A percentile compares a stretch with the other conserved stretches of the same genome.
Conservation (phyloP, 2,329 filamentous ascomycete species). For the Cladosporium sp. region DNA sequence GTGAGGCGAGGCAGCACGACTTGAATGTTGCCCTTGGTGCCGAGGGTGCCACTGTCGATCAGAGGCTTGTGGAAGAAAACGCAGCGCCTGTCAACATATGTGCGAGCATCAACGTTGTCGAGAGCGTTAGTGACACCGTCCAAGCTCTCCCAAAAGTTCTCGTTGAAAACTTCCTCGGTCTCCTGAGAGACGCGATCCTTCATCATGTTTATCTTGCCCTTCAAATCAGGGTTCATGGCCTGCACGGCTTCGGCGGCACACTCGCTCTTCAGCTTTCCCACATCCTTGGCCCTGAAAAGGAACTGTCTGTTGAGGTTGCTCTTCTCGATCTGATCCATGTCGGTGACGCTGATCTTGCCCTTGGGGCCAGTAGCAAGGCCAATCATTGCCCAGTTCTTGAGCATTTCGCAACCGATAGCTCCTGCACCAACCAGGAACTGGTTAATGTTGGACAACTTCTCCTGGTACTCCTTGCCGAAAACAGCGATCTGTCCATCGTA, state of each 20-base stretch:
- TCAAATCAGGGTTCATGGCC: conserved; percentile 90
- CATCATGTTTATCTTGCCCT: conserved; percentile 77
- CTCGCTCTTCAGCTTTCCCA: conserved; percentile 95
- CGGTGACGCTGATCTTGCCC: conserved; percentile 86
- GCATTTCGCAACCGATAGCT: conserved; percentile 96
- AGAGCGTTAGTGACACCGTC: conserved; percentile 95
- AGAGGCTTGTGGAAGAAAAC: conserved; percentile 98
- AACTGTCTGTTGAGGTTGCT: conserved; percentile 98
- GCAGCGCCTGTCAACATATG: conserved; percentile 92
- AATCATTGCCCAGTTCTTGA: conserved; percentile 99
- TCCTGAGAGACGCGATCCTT: conserved; percentile 88
- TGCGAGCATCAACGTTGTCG: conserved; percentile 95
- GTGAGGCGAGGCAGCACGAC: conserved; percentile 87
- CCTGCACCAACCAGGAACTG: conserved; percentile 95
- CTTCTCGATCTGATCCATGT: conserved; percentile 98
- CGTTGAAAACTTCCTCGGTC: conserved; percentile 91
- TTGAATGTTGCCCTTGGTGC: conserved; percentile 97
- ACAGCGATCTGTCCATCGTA: conserved; percentile 98
- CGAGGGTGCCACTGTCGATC: conserved; percentile 94
- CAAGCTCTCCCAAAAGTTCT: conserved; percentile 80
- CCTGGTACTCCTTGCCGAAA: conserved; percentile 88
- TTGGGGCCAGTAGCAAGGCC: conserved; percentile 83
- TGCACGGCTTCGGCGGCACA: conserved; percentile 85
- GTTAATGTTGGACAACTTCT: conserved; percentile 84
- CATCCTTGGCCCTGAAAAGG: conserved; percentile 87